These are phyloP conservation scores for Thelonectria olida DNA, from an alignment of 2,329 filamentous ascomycete genomes.

Conservation along the genomic window DNA sequence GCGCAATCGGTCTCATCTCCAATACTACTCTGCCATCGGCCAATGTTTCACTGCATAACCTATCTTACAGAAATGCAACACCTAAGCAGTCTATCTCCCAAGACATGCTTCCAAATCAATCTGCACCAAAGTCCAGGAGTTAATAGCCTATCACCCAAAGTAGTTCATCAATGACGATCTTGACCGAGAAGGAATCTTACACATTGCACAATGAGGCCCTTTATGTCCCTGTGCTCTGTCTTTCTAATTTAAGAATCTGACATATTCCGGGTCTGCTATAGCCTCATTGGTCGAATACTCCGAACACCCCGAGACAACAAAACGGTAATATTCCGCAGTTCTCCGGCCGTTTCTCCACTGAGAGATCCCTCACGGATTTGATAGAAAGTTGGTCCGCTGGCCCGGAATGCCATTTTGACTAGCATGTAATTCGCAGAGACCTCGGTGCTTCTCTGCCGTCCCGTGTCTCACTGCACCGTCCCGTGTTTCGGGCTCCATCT, in stretches of 20 bases:
- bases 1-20: too few relatives aligned
- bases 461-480: neutral
- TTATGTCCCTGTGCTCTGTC: too few relatives aligned
- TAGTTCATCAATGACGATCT: neutral
- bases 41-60: too few relatives aligned
- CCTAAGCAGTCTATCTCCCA: too few relatives aligned
- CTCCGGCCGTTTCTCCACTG: neutral
- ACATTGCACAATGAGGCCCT: too few relatives aligned
- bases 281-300: neutral
- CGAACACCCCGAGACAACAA: neutral
- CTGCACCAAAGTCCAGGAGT: too few relatives aligned
- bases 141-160: neutral
- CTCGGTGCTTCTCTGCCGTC: neutral
- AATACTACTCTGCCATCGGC: too few relatives aligned
- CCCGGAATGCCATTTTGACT: neutral
- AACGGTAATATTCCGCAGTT: neutral
- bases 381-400: neutral
- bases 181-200: neutral
- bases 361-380: neutral
- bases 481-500: neutral
- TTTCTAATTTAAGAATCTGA: neutral
- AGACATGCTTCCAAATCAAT: neutral
- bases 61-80: too few relatives aligned
- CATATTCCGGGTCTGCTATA: neutral
- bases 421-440: neutral